Evolutionary conservation across 805 yeast genomes (phyloP).

Genomic region (Saccharomycopsis sp.): DNA sequence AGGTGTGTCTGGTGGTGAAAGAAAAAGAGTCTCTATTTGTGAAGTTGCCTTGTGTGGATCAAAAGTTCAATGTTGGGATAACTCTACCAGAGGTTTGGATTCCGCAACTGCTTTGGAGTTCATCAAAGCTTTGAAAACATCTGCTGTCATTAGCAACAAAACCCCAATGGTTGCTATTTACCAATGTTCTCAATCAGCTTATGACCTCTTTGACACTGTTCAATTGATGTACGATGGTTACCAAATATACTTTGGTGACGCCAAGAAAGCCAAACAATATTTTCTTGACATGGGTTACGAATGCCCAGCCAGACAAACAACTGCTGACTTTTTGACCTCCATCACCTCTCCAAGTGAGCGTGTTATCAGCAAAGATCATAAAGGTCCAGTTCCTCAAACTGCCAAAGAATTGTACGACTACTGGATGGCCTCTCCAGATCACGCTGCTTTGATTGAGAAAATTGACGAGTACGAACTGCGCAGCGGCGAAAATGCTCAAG

Average conservation of each 20-base stretch:
- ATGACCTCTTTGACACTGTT: constrained; percentile 46
- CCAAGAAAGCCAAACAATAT: constrained; percentile 37
- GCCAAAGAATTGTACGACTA: constrained; percentile 42
- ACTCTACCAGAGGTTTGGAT: constrained; percentile 59
- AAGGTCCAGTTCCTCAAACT: constrained; percentile 43
- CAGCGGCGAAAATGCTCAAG: constrained; percentile 21
- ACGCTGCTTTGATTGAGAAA: constrained; percentile 31
- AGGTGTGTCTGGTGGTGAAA: constrained; percentile 71
- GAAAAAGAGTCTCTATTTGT: constrained; percentile 68
- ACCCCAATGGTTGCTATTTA: constrained; percentile 55
- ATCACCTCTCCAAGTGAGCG: constrained; percentile 47
- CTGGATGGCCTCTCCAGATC: constrained; percentile 41
- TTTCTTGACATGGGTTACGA: constrained; percentile 47
- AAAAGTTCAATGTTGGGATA: constrained; percentile 45
- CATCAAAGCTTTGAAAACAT: constrained; percentile 43
- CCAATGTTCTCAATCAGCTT: constrained; percentile 49
- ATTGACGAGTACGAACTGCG: constrained; percentile 32
- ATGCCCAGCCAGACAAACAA: constrained; percentile 49
- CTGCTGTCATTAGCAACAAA: constrained; percentile 39
- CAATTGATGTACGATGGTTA: constrained; percentile 44
- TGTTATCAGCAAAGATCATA: constrained; percentile 33
- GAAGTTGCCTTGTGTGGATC: constrained; percentile 47
- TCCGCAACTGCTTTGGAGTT: constrained; percentile 54
- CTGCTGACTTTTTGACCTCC: constrained; percentile 51
- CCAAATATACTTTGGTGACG: constrained; percentile 46